Base-by-base conservation (phyloP, 202 grass and related monocot genomes). In the Tripidium arundinaceum region DNA sequence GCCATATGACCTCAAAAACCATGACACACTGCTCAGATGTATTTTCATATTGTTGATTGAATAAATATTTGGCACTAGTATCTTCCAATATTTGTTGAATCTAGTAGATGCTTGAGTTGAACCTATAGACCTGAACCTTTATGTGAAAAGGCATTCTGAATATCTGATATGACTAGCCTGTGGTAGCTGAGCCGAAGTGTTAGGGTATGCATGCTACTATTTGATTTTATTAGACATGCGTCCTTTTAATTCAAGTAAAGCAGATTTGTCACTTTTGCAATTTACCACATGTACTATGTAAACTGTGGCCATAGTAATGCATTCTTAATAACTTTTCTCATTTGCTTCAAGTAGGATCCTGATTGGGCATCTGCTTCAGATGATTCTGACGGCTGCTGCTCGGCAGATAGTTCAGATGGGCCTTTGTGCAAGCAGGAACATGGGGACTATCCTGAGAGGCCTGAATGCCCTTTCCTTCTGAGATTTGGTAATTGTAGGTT, bases 381-480 rank as follows among this genome's bases (percentile, higher is more conserved):
- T 68, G 50, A 79, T 75, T 88, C 75, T 24, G 80, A 79, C 75
- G 50, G 62, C 26, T 74, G 80, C 52, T 83, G 80, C 68, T 87
- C 75, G 47, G 86, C 86, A 25, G 81, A 88, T 74, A 75, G 80
- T 79, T 83, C 62, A 75, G 68, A 59, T 84, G 81, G 81, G 57
- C 80, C 81, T 83, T 69, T 88, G 61, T 69, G 81, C 81, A 83
- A 76, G 74, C 81, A 81, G 33, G 80, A 83, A 65, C 58, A 75
- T 7, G 16, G 42, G 74, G 57, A 72, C 47, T 78, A 85, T 76
- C 69, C 84, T 72, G 86, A 85, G 39, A 91, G 78, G 71, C 81
- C 74, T 84, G 77, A 87, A 64, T 90, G 87, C 25, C 77, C 84
- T 69, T 83, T 83, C 66, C 84, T 75, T 74, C 79, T 38, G 68